Evolutionary conservation across 768 basidiomycete genomes (phyloP).

Genomic region (Chalciporus chontae): DNA sequence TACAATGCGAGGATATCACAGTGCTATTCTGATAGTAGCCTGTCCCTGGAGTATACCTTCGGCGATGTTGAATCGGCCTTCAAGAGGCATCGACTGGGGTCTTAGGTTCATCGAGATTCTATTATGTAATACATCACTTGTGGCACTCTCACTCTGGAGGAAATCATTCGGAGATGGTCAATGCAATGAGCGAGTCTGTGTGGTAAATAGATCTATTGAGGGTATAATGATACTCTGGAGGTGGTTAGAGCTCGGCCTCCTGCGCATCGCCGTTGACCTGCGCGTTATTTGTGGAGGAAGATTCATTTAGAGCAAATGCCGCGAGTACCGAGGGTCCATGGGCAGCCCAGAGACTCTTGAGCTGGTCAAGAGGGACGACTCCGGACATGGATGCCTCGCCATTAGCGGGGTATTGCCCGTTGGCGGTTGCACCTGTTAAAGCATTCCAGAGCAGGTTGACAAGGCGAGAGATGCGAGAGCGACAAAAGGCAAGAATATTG

Average conservation of each 20-base stretch:
- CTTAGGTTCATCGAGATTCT: slow-evolving; percentile 8
- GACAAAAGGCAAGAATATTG: slow-evolving; percentile 53
- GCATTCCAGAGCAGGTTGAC: slow-evolving; percentile 45
- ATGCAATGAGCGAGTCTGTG: too few relatives aligned
- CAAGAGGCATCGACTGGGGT: slow-evolving; percentile 51
- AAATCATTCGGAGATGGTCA: too few relatives aligned
- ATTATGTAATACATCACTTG: slow-evolving; percentile 5
- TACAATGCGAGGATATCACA: slow-evolving; percentile 67
- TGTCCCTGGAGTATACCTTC: slow-evolving; percentile 69
- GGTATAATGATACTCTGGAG: slow-evolving; percentile 2
- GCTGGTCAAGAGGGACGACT: slow-evolving; percentile 27
- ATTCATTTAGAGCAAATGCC: slow-evolving; percentile 19
- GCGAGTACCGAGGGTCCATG: slow-evolving; percentile 40
- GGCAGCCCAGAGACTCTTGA: slow-evolving; percentile 38
- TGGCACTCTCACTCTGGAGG: not conserved
- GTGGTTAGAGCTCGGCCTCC: not conserved
- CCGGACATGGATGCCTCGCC: slow-evolving; percentile 20
- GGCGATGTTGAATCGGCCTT: slow-evolving; percentile 79
- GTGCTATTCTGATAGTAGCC: slow-evolving; percentile 74
- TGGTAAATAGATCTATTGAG: not conserved
- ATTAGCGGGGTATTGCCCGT: slow-evolving; percentile 22
- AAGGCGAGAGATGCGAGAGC: slow-evolving; percentile 45
- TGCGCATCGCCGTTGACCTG: slow-evolving; percentile 7
- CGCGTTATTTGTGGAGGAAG: not conserved
- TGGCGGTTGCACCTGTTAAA: slow-evolving; percentile 39